Evolutionary conservation across 345 rosid species (phyloP), one percentile per base, ranked within the genome.

Genomic region (Camelina hispida): DNA sequence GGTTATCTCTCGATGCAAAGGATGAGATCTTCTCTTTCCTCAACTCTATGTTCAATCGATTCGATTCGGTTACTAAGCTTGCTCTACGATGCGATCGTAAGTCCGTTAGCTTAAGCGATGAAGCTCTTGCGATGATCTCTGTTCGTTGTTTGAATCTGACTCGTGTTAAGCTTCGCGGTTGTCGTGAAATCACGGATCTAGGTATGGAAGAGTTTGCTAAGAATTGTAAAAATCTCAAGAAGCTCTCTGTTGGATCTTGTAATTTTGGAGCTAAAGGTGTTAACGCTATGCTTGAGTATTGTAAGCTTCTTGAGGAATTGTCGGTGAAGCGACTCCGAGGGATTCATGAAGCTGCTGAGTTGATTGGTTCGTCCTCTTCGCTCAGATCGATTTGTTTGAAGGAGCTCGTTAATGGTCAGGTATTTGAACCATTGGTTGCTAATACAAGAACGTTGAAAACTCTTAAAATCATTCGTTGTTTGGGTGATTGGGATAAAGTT

Each of bases 111-210:
- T 42, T 92, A 11, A 83, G 79, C 76, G 96, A 95, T 63, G 91
- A 84, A 3, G 91, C 87, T 7, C 78, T 94, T 68, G 38, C 80
- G 20, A 68, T 76, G 62, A 86, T 95, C 76, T 85, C 97, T 4
- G 58, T 82, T 50, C 85, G 79, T 16, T 91, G 97, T 76, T 81
- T 63, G 71, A 84, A 82, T 69, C 87, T 95, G 72, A 78, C 86
- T 58, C 90, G 92, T 20, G 81, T 95, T 55, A 92, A 95, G 89
- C 96, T 94, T 79, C 97, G 99, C 20, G 88, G 95, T 52, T 94
- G 98, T 83, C 91, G 96, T 50, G 90, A 87, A 62, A 72, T 94
- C 71, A 84, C 95, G 8, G 98, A 90, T 75, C 80, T 79, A 37
- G 97, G 98, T 23, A 82, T 94, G 86, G 83, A 69, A 1, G 43